A percentile compares a stretch with the other conserved stretches of the same genome.
Evolutionary conservation across 768 basidiomycete genomes (phyloP).

Genomic region (Sistotremastrum niveocremeum): DNA sequence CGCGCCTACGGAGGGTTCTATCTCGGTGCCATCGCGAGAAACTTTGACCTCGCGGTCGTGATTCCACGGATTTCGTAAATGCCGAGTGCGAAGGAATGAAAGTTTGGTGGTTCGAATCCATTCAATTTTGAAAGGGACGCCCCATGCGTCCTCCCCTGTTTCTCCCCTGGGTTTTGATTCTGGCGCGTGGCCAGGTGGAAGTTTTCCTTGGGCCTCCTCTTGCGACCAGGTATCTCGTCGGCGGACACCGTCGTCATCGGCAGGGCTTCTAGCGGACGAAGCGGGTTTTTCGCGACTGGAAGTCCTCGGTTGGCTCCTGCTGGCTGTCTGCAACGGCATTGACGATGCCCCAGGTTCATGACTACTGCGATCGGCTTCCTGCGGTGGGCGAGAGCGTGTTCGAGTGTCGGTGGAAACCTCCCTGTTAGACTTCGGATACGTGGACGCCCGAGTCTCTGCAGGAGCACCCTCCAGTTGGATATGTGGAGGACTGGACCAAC

Average conservation of each 20-base stretch:
- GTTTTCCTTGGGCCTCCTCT: constrained; percentile 3
- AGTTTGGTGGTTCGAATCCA: constrained; percentile 66
- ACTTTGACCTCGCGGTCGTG: constrained; percentile 70
- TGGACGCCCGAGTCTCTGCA: no score
- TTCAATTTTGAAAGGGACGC: constrained; percentile 66
- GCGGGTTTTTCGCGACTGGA: constrained; percentile 16
- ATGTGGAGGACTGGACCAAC: no score
- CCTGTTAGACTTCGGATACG: no score
- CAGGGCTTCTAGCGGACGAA: not conserved
- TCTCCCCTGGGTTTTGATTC: not conserved
- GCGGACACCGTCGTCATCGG: constrained; percentile 12
- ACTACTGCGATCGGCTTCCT: not conserved
- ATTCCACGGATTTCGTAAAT: constrained; percentile 89
- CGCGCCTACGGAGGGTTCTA: constrained; percentile 68
- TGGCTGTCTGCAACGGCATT: constrained; percentile 8
- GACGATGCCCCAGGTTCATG: not conserved
- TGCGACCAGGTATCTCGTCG: not conserved
- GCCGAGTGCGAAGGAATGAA: constrained; percentile 63
- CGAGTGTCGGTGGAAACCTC: no score
- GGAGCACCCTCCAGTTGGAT: no score
- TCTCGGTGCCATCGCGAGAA: constrained; percentile 82
- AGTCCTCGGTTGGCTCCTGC: constrained; percentile 43
- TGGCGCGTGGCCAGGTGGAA: constrained; percentile 25
- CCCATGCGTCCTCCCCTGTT: constrained; percentile 33
- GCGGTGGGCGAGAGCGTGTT: not conserved